Conservation (phyloP, 2,329 filamentous ascomycete species). For the Colletotrichum limetticola region DNA sequence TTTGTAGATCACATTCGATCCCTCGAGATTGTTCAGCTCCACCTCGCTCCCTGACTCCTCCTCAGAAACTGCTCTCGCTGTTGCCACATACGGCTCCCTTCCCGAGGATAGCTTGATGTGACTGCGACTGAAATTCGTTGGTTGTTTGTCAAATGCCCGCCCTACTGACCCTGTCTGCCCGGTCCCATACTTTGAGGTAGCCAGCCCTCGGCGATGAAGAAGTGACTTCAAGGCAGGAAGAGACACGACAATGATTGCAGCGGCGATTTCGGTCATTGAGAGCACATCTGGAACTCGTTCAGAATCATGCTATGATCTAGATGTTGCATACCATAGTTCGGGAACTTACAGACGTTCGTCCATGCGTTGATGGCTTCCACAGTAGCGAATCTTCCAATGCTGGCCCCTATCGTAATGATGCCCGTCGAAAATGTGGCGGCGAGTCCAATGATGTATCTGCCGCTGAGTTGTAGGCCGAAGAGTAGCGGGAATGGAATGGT, state of each 20-base stretch:
- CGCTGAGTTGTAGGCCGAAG: constrained; percentile 34
- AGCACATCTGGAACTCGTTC: constrained; percentile 31
- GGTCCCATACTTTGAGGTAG: constrained; percentile 23
- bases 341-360: constrained; percentile 38
- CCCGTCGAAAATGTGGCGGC: constrained; percentile 36
- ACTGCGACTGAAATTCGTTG: constrained; percentile 14
- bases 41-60: constrained; percentile 37
- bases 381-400: constrained; percentile 38
- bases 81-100: constrained; percentile 32
- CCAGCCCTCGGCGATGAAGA: constrained; percentile 31
- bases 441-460: constrained; percentile 38
- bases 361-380: constrained; percentile 36
- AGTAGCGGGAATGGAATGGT: constrained; percentile 38
- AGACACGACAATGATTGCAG: constrained; percentile 38
- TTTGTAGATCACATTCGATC: constrained; percentile 37
- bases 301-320: not conserved
- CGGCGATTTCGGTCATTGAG: constrained; percentile 37
- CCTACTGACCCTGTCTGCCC: constrained; percentile 22
- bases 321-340: no score
- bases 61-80: constrained; percentile 27
- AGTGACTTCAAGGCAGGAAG: constrained; percentile 38
- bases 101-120: constrained; percentile 38
- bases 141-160: constrained; percentile 15
- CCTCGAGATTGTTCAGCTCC: constrained; percentile 34
- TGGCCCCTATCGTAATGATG: constrained; percentile 38